A percentile compares a stretch with the other conserved stretches of the same genome.
Evolutionary conservation across 768 basidiomycete species (phyloP).

Genomic region (Sutorius australiensis): DNA sequence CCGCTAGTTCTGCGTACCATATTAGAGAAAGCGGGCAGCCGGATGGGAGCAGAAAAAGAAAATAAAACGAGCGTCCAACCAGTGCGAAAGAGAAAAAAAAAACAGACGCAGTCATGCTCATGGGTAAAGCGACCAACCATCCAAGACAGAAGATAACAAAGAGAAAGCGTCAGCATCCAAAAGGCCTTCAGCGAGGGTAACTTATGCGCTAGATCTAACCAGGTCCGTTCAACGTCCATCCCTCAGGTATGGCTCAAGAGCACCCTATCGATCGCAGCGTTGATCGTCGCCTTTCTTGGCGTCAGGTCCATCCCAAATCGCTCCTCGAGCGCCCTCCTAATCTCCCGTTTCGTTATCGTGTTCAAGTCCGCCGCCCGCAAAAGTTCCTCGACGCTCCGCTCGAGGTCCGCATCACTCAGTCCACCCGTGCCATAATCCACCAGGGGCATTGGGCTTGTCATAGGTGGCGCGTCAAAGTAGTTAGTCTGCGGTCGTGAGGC

Average conservation of each 20-base stretch:
- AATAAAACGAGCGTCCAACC: constrained; percentile 13
- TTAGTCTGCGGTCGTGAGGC: constrained; percentile 71
- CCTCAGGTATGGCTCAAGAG: constrained; percentile 48
- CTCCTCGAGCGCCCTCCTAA: constrained; percentile 79
- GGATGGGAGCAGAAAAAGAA: background rate
- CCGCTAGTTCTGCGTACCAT: background rate
- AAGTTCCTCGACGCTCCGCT: constrained; percentile 67
- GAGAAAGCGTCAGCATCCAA: constrained; percentile 15
- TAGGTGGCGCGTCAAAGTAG: constrained; percentile 65
- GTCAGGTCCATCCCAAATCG: constrained; percentile 77
- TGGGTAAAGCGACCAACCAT: constrained; percentile 1
- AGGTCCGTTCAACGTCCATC: constrained; percentile 18
- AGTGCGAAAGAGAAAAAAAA: background rate
- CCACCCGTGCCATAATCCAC: constrained; percentile 41
- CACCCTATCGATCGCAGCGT: constrained; percentile 70
- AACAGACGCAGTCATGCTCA: background rate
- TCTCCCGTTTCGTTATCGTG: constrained; percentile 87
- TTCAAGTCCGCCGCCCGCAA: constrained; percentile 81
- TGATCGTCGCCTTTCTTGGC: constrained; percentile 67
- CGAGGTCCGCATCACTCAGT: constrained; percentile 71
- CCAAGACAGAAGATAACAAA: constrained; percentile 2
- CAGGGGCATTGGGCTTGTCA: constrained; percentile 48
- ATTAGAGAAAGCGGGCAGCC: background rate
- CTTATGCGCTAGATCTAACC: constrained; percentile 18
- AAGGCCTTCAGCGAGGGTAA: constrained; percentile 9